Percentiles rank a stretch among this genome's conserved stretches.
phyloP scores from a whole-genome alignment of 2,329 filamentous ascomycete genomes.

The Lasiodiplodia theobromae region DNA sequence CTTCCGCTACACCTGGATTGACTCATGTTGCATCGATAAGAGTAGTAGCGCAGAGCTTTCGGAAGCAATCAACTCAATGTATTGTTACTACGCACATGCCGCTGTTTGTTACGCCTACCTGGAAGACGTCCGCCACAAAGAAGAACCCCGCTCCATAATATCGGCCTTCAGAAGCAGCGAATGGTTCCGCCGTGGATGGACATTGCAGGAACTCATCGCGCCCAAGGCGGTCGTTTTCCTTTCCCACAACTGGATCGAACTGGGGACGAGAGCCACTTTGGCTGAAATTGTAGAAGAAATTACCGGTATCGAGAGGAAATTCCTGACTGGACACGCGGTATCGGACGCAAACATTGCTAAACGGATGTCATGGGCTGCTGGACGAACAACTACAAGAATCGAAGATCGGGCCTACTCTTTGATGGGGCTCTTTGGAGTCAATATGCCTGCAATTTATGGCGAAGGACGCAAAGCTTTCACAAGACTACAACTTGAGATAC shows the following conservation, averaged over 20 bases:
- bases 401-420: slow-evolving; percentile 38
- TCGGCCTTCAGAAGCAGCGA: not conserved
- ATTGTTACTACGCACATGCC: slow-evolving; percentile 32
- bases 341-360: slow-evolving; percentile 32
- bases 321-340: not conserved
- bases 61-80: slow-evolving; percentile 36
- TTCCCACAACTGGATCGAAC: not conserved
- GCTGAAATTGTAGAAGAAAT: not conserved
- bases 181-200: slow-evolving; percentile 30
- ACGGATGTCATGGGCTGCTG: slow-evolving; percentile 37
- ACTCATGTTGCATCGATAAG: slow-evolving; percentile 35
- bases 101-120: slow-evolving; percentile 32
- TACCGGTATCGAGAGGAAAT: not conserved
- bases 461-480: not conserved
- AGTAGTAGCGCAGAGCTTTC: slow-evolving; percentile 32
- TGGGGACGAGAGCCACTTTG: not conserved
- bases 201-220: slow-evolving; percentile 31
- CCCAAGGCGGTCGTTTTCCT: slow-evolving; percentile 14
- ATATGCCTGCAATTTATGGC: slow-evolving; percentile 17
- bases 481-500: not conserved
- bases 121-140: slow-evolving; percentile 12
- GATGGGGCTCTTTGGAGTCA: slow-evolving; percentile 37
- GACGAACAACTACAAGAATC: slow-evolving; percentile 34
- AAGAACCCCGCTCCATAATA: too few species aligned
- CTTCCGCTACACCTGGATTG: slow-evolving; percentile 36